Conservation (phyloP, 805 yeast genomes). For the Metschnikowia continentalis region DNA sequence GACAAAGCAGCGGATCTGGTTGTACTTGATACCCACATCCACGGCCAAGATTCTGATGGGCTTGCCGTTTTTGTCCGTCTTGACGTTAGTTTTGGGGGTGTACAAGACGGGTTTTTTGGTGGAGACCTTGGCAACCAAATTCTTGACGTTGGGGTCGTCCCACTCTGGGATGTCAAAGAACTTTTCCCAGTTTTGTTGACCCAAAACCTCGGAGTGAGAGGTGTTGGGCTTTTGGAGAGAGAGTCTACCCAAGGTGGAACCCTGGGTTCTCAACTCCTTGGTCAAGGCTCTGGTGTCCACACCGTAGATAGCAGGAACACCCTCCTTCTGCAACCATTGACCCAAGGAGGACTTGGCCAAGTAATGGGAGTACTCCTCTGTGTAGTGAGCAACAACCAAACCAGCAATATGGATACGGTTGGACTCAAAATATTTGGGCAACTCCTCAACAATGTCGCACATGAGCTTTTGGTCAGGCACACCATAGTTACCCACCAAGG, state of each 20-base stretch:
- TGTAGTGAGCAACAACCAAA: constrained; percentile 92
- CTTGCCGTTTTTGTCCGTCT: constrained; percentile 65
- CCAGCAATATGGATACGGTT: constrained; percentile 93
- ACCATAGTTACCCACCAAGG: constrained; percentile 97
- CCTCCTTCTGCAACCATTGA: constrained; percentile 86
- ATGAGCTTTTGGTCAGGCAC: constrained; percentile 80
- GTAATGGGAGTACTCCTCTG: constrained; percentile 92
- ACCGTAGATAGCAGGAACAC: constrained; percentile 95
- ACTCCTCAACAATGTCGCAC: constrained; percentile 67
- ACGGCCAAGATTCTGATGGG: constrained; percentile 79
- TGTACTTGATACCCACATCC: constrained; percentile 97
- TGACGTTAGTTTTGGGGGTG: constrained; percentile 58
- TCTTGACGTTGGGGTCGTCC: constrained; percentile 88
- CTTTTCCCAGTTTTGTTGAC: constrained; percentile 50
- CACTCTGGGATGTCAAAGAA: constrained; percentile 77
- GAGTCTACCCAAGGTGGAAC: constrained; percentile 90
- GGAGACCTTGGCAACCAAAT: constrained; percentile 90
- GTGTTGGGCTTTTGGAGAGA: constrained; percentile 50
- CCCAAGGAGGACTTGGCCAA: constrained; percentile 91
- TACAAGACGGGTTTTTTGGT: constrained; percentile 70
- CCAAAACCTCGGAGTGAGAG: constrained; percentile 28
- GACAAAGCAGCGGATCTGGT: constrained; percentile 95
- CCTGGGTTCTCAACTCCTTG: constrained; percentile 85
- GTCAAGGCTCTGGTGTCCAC: constrained; percentile 96
- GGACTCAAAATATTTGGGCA: constrained; percentile 94